Base-by-base conservation (phyloP, 768 basidiomycete genomes). In the Pleurotus tuoliensis region DNA sequence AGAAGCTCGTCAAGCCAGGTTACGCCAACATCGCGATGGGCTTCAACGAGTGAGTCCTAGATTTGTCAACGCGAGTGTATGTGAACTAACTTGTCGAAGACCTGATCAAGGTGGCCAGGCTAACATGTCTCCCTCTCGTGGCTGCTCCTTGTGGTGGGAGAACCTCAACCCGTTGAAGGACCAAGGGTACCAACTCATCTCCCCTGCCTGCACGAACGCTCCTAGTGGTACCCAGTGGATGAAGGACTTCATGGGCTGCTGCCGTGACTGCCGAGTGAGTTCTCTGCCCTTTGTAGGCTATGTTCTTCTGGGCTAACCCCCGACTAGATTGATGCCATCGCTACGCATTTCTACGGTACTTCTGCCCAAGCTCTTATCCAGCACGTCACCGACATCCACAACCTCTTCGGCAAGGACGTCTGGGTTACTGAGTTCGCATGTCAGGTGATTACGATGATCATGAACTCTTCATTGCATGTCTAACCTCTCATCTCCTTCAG, bases 341-440 rank as follows among this genome's bases (percentile, higher is more conserved):
- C 83, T 46, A 51, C 86, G 50, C 94, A 97, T 66, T 86, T 73
- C 67, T 96, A 97, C 67, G 84, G 80, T 50, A 80, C 73, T 12
- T 57, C 71, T 12, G 58, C 77, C 2, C 49, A 73, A 0, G 73
- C 73, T 8, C 77, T 93, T 64, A 76, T 82, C 53, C n/a, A 56
- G 11, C 87, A 84, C 68, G 67, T 87, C 48, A 62, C 63, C 7
- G 61, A 69, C 1, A 79, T 80, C 63, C 71, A 89, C 64, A 58
- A 59, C 40, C 70, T 69, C 1, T 85, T 81, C 63, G 34, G 56
- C 13, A 62, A 64, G 56, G 68, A 69, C 25, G 71, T 92, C 63
- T 82, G 79, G 78, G 67, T 87, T 57, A 88, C 88, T 3, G 91
- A 94, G 64, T 85, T 81, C 62, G 90, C 88, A 58, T 85, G 82